phyloP scores from a whole-genome alignment of 331 rosid genomes.

The Arachis monticola region DNA sequence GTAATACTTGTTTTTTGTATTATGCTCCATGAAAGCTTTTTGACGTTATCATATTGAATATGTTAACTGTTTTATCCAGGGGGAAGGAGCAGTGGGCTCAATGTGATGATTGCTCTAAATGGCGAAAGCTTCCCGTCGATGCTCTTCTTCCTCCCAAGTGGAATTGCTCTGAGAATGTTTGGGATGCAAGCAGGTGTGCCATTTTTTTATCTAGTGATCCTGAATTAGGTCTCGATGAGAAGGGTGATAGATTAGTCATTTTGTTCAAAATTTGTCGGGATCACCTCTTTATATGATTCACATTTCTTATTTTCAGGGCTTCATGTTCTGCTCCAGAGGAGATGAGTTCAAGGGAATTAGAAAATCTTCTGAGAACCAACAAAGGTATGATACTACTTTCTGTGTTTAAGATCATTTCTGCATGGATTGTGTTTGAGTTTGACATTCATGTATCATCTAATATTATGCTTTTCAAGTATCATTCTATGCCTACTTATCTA shows the following conservation, averaged over 20 bases:
- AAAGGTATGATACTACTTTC: conserved; percentile 58
- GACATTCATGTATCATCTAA: conserved; percentile 8
- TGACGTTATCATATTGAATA: conserved; percentile 9
- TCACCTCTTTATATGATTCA: conserved; percentile 1
- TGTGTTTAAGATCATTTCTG: conserved; percentile 11
- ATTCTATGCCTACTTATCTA: conserved; percentile 7
- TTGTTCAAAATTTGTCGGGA: too few species aligned
- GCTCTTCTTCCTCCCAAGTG: conserved; percentile 96
- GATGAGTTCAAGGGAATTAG: conserved; percentile 66
- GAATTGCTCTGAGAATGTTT: conserved; percentile 82
- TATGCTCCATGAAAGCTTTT: conserved; percentile 21
- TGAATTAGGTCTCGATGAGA: too few species aligned
- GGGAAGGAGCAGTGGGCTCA: conserved; percentile 92
- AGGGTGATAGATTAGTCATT: too few species aligned
- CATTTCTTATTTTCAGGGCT: conserved; percentile 50
- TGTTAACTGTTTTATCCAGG: conserved; percentile 51
- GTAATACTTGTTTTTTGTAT: not conserved
- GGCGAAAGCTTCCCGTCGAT: conserved; percentile 87
- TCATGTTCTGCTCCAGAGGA: conserved; percentile 78
- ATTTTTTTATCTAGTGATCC: not conserved
- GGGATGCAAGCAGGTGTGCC: conserved; percentile 85
- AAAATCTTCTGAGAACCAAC: conserved; percentile 67
- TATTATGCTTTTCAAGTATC: not conserved
- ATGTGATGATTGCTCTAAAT: conserved; percentile 93
- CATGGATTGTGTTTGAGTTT: conserved; percentile 20